Evolutionary conservation across 495 filamentous ascomycete genomes (phyloP), one percentile per base, ranked within the genome.

Genomic region (Talaromyces proteolyticus): DNA sequence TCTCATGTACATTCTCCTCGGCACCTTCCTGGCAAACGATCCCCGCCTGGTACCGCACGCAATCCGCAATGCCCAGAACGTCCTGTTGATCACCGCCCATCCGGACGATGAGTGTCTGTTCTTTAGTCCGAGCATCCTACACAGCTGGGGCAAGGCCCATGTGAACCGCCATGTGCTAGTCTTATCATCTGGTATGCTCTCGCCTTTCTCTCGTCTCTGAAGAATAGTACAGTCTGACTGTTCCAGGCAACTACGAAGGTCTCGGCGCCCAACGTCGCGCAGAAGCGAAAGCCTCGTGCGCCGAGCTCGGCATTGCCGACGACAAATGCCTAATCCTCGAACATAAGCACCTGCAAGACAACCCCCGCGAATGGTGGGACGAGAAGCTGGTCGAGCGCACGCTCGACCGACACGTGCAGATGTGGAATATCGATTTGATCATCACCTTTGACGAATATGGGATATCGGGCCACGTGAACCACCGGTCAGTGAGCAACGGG

Each of bases 61-160:
- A 39, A 61, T 72, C 14, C 57, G 60, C 7, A 45, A 49, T 43
- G 62, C 68, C 42, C 63, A 59, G 37, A 72, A 66, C 51, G 56
- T 68, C 1, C 43, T 72, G 29, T 54, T 72, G 50, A 63, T 72
- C 16, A 68, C 65, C 26, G 68, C 68, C 1, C 68, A 72, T 53
- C 68, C 68, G 4, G 68, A 72, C 54, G 68, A 72, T 42, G 68
- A 72, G 50, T 70, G 67, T 36, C 57, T 72, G 12, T 72, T 72
- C 49, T 72, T 72, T 46, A 43, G 64, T 1, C 68, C 68, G 10
- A 69, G 59, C 57, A 67, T 70, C 7, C 38, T 72, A 23, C 61
- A 66, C n/a, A 52, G 65, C n/a, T 56, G 64, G 44, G 40, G 64
- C n/a, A 68, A 65, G 38, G 55, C 29, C 8, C 48, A 42, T 10